Evolutionary conservation across 768 basidiomycete genomes (phyloP), one percentile per base, ranked within the genome.

Genomic region (Tephrocybe sp.): DNA sequence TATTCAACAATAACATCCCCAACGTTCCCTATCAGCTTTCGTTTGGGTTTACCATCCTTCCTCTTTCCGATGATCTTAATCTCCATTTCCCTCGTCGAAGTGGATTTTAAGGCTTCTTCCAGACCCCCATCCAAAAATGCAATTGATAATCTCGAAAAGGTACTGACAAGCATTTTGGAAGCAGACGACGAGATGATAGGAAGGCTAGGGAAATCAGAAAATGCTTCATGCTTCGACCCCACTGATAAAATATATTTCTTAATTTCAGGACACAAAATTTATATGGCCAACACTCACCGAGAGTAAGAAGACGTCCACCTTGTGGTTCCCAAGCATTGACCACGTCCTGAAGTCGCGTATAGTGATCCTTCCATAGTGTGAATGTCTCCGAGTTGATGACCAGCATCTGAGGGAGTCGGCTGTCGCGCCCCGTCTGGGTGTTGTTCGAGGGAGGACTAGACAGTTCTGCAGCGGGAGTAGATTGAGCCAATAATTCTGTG

Each of bases 371-470:
- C 91, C 91, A 93, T 3, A 91, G 69, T 1, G 89, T 88, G 60
- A 92, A 92, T 0, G 65, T 71, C 59, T 89, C 83, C 15, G 88
- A 87, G 60, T 89, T 89, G 57, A 94, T 79, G 12, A 91, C 79
- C 39, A 89, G 62, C 57, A 86, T 64, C 37, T 61, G 67, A 1
- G 75, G 77, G 19, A 62, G 58, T 12, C 44, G 16, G 6, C 39
- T 40, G 29, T 45, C 34, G 54, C 27, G 38, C 23, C 9, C 23
- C 19, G 24, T 22, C 22, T 50, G 29, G 21, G 40, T 50, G 24
- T 48, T 50, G 22, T 55, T 49, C 25, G 48, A 22, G 12, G 45
- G 37, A 16, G 47, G 48, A 36, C 36, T 24, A 16, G 38, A 21
- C 16, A 56, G 41, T 13, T 30, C 29, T 31, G 47, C 21, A 7